Evolutionary conservation across 2,329 filamentous ascomycete genomes (phyloP).

Genomic region (Colletotrichum viniferum): DNA sequence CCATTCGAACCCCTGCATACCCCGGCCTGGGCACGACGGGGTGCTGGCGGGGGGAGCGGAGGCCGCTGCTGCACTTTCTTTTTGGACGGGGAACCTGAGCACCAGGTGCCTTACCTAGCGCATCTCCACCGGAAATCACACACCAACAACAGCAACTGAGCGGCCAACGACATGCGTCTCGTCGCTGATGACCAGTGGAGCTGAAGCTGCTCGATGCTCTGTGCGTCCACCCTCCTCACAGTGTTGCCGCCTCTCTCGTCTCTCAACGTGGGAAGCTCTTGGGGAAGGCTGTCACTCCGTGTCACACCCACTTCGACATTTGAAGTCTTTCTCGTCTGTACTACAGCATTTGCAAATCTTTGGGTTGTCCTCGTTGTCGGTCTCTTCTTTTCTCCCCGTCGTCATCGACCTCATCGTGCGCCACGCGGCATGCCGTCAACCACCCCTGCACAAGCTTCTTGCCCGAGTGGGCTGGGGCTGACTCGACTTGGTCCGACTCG

Average conservation of each 20-base stretch:
- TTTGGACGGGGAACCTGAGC: neutral
- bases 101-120: neutral
- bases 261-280: neutral
- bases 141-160: neutral
- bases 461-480: neutral
- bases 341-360: neutral
- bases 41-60: constrained; percentile 6
- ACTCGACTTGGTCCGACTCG: neutral
- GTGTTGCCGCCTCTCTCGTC: neutral
- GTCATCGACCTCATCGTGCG: neutral
- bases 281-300: neutral
- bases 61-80: neutral
- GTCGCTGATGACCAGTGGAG: neutral
- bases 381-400: neutral
- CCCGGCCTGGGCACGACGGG: constrained; percentile 1
- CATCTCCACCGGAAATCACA: neutral
- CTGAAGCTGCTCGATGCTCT: neutral
- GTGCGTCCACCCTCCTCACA: neutral
- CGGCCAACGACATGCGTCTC: neutral
- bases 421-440: neutral
- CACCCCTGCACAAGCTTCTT: neutral
- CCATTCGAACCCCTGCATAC: neutral
- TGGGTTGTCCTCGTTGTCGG: neutral
- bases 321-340: neutral
- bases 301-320: neutral